These are phyloP conservation scores for Jackrogersella multiformis DNA, from an alignment of 495 filamentous ascomycete species.

Conservation along the genomic window DNA sequence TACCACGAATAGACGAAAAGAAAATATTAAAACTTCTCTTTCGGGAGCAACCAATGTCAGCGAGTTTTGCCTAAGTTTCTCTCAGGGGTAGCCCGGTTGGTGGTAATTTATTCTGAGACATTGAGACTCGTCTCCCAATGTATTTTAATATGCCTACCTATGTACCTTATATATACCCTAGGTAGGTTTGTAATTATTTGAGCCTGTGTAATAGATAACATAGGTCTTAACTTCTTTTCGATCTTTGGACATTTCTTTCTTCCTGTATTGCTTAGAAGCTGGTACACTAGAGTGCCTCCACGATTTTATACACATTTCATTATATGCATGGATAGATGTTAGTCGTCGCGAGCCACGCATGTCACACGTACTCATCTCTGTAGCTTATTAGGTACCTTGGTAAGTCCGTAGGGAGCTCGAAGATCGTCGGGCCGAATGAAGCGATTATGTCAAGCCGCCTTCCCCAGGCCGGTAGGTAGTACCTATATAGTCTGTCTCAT, in stretches of 20 bases:
- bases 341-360: not conserved
- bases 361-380: not conserved
- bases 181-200: too few relatives aligned
- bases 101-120: constrained; percentile 11
- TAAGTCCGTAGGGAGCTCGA: constrained; percentile 1
- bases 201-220: too few relatives aligned
- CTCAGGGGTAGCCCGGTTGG: not conserved
- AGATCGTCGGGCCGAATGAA: not conserved
- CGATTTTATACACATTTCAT: too few relatives aligned
- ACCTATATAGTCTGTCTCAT: not conserved
- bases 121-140: not conserved
- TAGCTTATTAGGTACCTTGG: too few relatives aligned
- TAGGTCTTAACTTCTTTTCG: too few relatives aligned
- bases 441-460: not conserved
- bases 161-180: not conserved
- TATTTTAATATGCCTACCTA: not conserved
- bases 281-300: too few relatives aligned
- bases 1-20: constrained; percentile 50
- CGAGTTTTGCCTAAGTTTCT: not conserved
- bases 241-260: too few relatives aligned
- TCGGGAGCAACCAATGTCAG: not conserved
- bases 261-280: too few relatives aligned
- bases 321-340: not conserved
- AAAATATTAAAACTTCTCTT: constrained; percentile 33
- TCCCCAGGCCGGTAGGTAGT: not conserved